phyloP scores from a whole-genome alignment of 1,139 yeast genomes.

The Scheffersomyces lignicola region DNA sequence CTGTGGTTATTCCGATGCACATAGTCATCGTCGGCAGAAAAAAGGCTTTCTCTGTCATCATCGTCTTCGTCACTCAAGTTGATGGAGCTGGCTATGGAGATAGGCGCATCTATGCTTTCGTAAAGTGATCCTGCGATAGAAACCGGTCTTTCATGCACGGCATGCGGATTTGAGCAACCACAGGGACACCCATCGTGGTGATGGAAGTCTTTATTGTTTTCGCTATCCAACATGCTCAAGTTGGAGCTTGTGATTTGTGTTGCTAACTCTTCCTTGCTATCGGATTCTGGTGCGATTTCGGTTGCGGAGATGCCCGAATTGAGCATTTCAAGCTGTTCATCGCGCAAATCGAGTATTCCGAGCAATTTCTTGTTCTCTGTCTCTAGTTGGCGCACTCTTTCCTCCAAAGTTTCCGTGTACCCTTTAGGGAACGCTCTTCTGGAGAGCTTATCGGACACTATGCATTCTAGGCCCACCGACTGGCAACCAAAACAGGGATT shows the following conservation, averaged over 20 bases:
- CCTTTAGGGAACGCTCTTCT: conserved; percentile 52
- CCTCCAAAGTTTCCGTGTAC: conserved; percentile 49
- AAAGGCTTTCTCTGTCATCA: conserved; percentile 44
- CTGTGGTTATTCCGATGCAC: conserved; percentile 5
- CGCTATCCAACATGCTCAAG: conserved; percentile 15
- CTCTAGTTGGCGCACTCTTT: conserved; percentile 45
- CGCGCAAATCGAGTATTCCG: conserved; percentile 57
- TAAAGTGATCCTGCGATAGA: conserved; percentile 61
- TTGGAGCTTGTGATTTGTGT: conserved; percentile 18
- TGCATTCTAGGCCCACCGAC: conserved; percentile 44
- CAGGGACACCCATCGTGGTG: conserved; percentile 57
- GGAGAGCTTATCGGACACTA: conserved; percentile 46
- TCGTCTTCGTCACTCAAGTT: conserved; percentile 54
- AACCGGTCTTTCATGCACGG: conserved; percentile 63
- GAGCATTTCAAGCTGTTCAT: conserved; percentile 51
- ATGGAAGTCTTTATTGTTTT: conserved; percentile 17
- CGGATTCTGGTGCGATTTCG: background rate
- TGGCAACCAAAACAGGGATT: conserved; percentile 51
- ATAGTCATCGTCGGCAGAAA: conserved; percentile 30
- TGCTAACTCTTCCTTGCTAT: conserved; percentile 4
- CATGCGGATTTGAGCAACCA: conserved; percentile 55
- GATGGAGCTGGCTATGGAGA: conserved; percentile 35
- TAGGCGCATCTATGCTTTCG: conserved; percentile 23
- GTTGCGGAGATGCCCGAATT: conserved; percentile 15
- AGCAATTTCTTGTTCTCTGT: conserved; percentile 43